A percentile compares a stretch with the other conserved stretches of the same genome.
phyloP scores from a whole-genome alignment of 2,329 filamentous ascomycete species.

The Talaromyces sp. region DNA sequence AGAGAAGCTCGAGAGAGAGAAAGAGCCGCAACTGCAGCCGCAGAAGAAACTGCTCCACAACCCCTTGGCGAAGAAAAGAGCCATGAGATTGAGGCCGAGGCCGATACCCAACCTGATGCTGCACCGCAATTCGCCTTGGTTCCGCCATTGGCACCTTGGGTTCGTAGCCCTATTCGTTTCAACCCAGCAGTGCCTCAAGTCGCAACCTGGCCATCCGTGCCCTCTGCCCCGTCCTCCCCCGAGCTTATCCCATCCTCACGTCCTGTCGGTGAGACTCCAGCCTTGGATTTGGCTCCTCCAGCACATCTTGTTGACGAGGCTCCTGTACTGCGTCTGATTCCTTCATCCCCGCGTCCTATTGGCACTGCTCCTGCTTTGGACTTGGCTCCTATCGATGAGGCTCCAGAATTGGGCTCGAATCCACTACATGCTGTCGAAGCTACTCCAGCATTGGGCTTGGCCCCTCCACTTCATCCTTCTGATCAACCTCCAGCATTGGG shows the following conservation, averaged over 20 bases:
- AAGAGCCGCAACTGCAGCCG: not conserved
- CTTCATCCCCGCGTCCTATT: not conserved
- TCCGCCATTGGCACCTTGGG: not conserved
- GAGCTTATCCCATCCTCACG: not conserved
- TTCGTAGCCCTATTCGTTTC: not conserved
- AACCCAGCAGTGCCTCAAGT: not conserved
- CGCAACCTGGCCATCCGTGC: not conserved
- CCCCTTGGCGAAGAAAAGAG: not conserved
- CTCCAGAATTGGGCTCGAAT: not conserved
- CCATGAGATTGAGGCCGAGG: not conserved
- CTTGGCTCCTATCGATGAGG: not conserved
- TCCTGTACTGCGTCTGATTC: not conserved
- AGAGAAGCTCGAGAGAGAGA: not conserved
- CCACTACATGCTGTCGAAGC: not conserved
- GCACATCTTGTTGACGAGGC: not conserved
- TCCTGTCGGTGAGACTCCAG: not conserved
- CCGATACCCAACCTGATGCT: not conserved
- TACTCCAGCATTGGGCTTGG: not conserved
- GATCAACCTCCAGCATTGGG: not conserved
- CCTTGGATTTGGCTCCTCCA: not conserved
- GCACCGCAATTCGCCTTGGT: not conserved
- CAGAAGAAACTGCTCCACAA: not conserved
- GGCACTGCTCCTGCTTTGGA: not conserved
- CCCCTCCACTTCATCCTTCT: not conserved
- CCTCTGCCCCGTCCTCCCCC: not conserved